Conservation (phyloP, 2,329 filamentous ascomycete genomes). For the Xenosphaeropsis pyriputrescens region DNA sequence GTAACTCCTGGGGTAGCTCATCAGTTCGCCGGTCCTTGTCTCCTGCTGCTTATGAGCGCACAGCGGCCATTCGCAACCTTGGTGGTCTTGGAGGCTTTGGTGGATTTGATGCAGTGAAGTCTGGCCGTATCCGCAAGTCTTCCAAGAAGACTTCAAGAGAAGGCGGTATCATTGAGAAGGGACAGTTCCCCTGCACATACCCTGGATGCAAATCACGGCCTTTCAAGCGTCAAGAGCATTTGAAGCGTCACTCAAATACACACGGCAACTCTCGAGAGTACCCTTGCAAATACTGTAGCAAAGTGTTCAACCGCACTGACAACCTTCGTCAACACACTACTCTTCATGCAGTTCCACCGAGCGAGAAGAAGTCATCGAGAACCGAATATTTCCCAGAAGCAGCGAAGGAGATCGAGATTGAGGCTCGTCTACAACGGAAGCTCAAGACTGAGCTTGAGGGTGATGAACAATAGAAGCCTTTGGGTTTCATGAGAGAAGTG, state of each 20-base stretch:
- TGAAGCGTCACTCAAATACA: slow-evolving; percentile 30
- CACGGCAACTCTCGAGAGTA: slow-evolving; percentile 11
- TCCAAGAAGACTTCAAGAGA: neutral
- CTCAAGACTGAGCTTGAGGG: neutral
- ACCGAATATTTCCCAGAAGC: slow-evolving; percentile 5
- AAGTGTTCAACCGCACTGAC: slow-evolving; percentile 2
- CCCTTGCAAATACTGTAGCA: slow-evolving; percentile 1
- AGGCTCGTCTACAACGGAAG: neutral
- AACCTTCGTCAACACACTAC: slow-evolving; percentile 1
- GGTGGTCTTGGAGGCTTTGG: too few species aligned
- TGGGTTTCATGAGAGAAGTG: neutral
- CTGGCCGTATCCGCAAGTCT: neutral
- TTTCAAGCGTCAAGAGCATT: slow-evolving; percentile 29
- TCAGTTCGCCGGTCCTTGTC: neutral
- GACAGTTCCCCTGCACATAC: neutral
- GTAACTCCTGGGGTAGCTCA: neutral
- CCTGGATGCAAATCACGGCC: neutral
- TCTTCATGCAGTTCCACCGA: slow-evolving; percentile 1
- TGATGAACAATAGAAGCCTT: neutral
- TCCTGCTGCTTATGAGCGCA: neutral
- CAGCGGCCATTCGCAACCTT: too few species aligned
- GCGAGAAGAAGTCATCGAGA: slow-evolving; percentile 5
- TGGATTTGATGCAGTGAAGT: neutral
- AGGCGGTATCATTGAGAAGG: neutral
- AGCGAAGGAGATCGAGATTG: neutral